Base-by-base conservation (phyloP, 352 stramenopile species). In the Globisporangium takayamanum region DNA sequence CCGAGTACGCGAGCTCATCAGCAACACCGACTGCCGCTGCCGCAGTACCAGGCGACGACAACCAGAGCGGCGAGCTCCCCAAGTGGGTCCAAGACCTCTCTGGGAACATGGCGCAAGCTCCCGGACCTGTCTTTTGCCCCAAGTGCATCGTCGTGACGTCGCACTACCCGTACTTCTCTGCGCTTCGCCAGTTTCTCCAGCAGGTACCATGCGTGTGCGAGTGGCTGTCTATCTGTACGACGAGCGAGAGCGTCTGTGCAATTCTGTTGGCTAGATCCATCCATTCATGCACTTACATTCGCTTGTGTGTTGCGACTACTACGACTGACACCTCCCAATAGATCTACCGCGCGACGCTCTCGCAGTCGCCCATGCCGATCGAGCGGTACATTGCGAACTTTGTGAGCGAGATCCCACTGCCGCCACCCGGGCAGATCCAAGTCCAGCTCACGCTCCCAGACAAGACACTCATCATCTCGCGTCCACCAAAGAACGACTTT, bases 301-400 rank as follows among this genome's bases (percentile, higher is more conserved):
- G 11, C 57, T 8, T 57, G n/a, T 41, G 12, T 36, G 22, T 12
- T 52, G 36, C 26, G 5, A 26, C 53, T 15, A 50, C 20, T 16
- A 15, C 48, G 11, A 41, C 41, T 55, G 48, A 33, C n/a, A 59
- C 16, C 30, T 56, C 47, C 28, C 16, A 16, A 37, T 26, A 92
- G 70, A 84, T 96, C 49, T 94, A 94, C 52, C 78, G 82, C 44
- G 67, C 92, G 37, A 89, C 82, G 14, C 60, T 94, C 10, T 92
- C 82, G 0, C 81, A 96, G 48, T 85, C 94, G 0, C 93, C 95
- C 1, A 89, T 98, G 64, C 96, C 96, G 0, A 89, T 99, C 41
- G 96, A 99, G 68, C 72, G 95, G 44, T 99, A 99, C 66, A 97
- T 99, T 57, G 74, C 84, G 15, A 99, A 99, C 64, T 98, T 99